Conservation (phyloP, 2,329 filamentous ascomycete genomes). For the Fusarium mexicanum region DNA sequence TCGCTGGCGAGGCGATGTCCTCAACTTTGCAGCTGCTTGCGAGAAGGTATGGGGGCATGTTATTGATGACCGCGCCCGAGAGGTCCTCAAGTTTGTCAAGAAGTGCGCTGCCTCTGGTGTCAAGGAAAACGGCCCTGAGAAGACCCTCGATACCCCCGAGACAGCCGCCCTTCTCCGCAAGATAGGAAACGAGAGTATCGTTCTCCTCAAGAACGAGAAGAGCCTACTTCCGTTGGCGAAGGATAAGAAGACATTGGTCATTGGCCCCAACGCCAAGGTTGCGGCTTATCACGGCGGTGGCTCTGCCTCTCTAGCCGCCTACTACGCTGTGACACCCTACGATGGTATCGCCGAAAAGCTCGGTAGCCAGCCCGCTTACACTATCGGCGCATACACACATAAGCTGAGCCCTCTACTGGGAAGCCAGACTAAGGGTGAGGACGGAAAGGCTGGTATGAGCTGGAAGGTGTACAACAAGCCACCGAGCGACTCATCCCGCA, state of each 20-base stretch:
- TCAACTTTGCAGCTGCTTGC: slow-evolving; percentile 62
- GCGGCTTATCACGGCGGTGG: slow-evolving; percentile 71
- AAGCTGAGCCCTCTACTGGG: slow-evolving; percentile 70
- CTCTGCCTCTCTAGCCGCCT: slow-evolving; percentile 67
- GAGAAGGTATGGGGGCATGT: slow-evolving; percentile 66
- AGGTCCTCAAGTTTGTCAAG: slow-evolving; percentile 69
- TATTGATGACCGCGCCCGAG: slow-evolving; percentile 66
- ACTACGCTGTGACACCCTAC: slow-evolving; percentile 77
- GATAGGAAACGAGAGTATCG: slow-evolving; percentile 74
- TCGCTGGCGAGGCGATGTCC: slow-evolving; percentile 59
- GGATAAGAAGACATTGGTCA: slow-evolving; percentile 66
- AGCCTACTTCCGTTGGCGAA: slow-evolving; percentile 70
- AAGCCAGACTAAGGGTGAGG: slow-evolving; percentile 58
- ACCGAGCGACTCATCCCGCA: slow-evolving; percentile 56
- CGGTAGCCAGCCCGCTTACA: slow-evolving; percentile 56
- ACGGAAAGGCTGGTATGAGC: slow-evolving; percentile 66
- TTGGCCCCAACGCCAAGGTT: slow-evolving; percentile 67
- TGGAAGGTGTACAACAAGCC: slow-evolving; percentile 72
- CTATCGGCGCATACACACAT: slow-evolving; percentile 71
- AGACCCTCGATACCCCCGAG: slow-evolving; percentile 66
- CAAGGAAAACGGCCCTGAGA: slow-evolving; percentile 64
- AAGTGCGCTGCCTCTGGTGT: slow-evolving; percentile 63
- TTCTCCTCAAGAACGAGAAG: slow-evolving; percentile 78
- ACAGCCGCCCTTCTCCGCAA: slow-evolving; percentile 71
- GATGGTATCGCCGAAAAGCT: slow-evolving; percentile 72